Conservation (phyloP, 495 filamentous ascomycete species). For the Aspergillus asperescens region DNA sequence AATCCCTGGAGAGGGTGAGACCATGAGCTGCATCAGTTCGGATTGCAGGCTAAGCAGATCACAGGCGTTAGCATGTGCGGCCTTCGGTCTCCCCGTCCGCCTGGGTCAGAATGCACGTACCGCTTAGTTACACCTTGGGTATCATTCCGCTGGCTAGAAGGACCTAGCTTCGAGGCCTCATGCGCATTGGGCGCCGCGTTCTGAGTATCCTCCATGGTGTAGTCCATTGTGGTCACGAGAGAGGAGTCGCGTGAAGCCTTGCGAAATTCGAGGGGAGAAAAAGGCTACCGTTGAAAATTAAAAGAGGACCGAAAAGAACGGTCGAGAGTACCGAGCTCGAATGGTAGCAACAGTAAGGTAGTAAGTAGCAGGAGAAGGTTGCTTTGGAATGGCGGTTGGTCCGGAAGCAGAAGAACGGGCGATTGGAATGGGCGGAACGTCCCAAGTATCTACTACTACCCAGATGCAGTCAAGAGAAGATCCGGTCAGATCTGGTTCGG, state of each 20-base stretch:
- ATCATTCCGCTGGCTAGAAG: constrained; percentile 50
- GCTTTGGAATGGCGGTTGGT: constrained; percentile 41
- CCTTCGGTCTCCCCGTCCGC: not conserved
- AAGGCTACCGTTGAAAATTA: not conserved
- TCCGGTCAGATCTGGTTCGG: not conserved
- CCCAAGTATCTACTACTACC: constrained; percentile 23
- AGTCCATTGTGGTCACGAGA: constrained; percentile 49
- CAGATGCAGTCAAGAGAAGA: constrained; percentile 5
- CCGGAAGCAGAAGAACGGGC: constrained; percentile 22
- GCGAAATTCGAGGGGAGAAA: not conserved
- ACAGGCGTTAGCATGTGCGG: constrained; percentile 11
- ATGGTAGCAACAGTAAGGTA: constrained; percentile 20
- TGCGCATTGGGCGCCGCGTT: constrained; percentile 61
- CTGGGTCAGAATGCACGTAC: constrained; percentile 38
- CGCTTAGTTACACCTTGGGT: constrained; percentile 76
- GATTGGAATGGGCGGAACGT: constrained; percentile 22
- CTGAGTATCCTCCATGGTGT: constrained; percentile 64
- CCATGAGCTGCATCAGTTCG: constrained; percentile 97
- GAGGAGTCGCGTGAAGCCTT: not conserved
- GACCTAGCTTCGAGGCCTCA: constrained; percentile 54
- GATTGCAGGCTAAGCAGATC: constrained; percentile 68
- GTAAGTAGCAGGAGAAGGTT: constrained; percentile 30
- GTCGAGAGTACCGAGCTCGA: constrained; percentile 22
- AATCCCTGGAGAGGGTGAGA: constrained; percentile 83
- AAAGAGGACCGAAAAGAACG: constrained; percentile 7